phyloP scores from a whole-genome alignment of 257 asterid genomes.

The Leptodermis oblonga region DNA sequence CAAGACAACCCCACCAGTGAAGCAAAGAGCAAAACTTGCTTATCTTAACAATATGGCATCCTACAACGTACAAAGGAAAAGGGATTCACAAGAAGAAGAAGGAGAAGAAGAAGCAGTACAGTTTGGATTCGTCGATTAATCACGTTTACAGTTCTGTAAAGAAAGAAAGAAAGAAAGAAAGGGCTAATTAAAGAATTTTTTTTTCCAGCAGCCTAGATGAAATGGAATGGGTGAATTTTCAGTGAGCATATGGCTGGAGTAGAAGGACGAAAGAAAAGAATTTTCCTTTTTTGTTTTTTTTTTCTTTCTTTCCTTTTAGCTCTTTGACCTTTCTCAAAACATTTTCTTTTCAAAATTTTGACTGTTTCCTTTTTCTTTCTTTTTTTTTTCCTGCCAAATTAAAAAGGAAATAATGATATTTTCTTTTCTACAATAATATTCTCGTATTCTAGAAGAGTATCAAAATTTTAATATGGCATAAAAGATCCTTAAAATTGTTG shows the following conservation, averaged over 20 bases:
- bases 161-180: constrained; percentile 13
- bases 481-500: neutral
- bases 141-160: constrained; percentile 5
- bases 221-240: neutral
- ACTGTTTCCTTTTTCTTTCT: no score
- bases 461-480: no score
- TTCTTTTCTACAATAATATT: neutral
- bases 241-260: neutral
- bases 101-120: neutral
- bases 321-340: neutral
- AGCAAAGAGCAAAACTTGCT: constrained; percentile 28
- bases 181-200: neutral
- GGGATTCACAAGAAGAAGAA: constrained; percentile 9
- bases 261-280: neutral
- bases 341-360: neutral
- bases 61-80: neutral
- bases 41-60: constrained; percentile 6
- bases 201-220: neutral
- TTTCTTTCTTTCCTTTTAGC: no score
- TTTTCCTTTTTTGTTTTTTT: neutral
- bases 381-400: neutral
- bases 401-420: neutral
- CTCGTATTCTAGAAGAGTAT: neutral
- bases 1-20: constrained; percentile 33
- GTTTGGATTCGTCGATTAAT: constrained; percentile 7